Conservation (phyloP, 345 rosid genomes). For the Populus alba region DNA sequence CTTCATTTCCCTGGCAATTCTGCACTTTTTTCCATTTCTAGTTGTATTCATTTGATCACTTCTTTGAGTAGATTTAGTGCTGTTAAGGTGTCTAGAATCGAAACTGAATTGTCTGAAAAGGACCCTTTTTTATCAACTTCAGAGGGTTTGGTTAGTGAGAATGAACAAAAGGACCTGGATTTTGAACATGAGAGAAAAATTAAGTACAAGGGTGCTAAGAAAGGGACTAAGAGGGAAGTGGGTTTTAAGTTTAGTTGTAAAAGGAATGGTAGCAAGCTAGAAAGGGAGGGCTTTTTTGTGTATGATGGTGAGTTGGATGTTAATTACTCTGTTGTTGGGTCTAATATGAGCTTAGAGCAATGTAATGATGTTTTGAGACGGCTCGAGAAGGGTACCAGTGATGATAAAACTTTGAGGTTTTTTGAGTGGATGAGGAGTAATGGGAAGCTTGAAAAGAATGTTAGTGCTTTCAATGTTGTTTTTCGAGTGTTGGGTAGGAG, state of each 20-base stretch:
- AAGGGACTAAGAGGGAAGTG: constrained; percentile 29
- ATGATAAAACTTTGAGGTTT: constrained; percentile 51
- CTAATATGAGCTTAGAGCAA: constrained; percentile 47
- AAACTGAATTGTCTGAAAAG: constrained; percentile 31
- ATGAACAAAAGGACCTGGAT: constrained; percentile 23
- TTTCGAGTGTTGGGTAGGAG: constrained; percentile 70
- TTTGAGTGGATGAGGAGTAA: constrained; percentile 79
- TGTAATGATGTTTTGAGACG: constrained; percentile 61
- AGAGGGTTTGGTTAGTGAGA: constrained; percentile 20
- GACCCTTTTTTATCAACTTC: constrained; percentile 16
- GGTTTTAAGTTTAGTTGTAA: constrained; percentile 30
- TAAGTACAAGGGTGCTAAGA: constrained; percentile 21
- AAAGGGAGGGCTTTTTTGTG: constrained; percentile 36
- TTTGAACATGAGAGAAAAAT: constrained; percentile 19
- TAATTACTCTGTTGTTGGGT: constrained; percentile 41
- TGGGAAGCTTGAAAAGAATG: constrained; percentile 57
- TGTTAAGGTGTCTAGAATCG: constrained; percentile 38
- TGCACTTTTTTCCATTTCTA: constrained; percentile 39
- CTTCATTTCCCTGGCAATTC: constrained; percentile 37
- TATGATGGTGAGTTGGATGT: constrained; percentile 49
- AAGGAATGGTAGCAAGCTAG: constrained; percentile 29
- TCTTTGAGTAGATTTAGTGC: constrained; percentile 38
- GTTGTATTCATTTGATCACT: constrained; percentile 25
- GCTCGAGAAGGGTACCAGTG: constrained; percentile 57
- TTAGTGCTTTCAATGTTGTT: constrained; percentile 61